These are phyloP conservation scores for Myriosclerotinia curreyana DNA, from an alignment of 2,329 filamentous ascomycete genomes.

Conservation along the genomic window DNA sequence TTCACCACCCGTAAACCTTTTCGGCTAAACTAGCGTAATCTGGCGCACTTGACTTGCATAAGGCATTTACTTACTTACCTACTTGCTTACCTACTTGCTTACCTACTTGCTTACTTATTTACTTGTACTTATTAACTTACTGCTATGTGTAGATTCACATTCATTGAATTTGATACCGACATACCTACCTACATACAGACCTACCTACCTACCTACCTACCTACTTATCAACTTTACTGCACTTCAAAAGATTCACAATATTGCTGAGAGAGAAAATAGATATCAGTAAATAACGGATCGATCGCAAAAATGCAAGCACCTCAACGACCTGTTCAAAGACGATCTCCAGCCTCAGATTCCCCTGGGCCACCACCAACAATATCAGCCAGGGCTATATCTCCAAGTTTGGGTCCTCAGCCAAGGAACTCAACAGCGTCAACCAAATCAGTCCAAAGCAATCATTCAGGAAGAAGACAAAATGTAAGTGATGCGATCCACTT, in stretches of 20 bases:
- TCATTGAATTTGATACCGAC: slow-evolving; percentile 4
- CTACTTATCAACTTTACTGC: neutral
- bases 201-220: too few relatives aligned
- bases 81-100: neutral
- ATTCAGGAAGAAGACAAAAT: slow-evolving; percentile 53
- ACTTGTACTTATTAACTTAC: too few relatives aligned
- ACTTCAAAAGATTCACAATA: neutral
- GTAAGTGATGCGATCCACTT: slow-evolving; percentile 47
- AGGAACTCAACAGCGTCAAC: slow-evolving; percentile 65
- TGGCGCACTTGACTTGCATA: slow-evolving; percentile 17
- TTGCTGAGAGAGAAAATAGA: neutral
- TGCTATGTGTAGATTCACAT: neutral
- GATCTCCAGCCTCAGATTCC: slow-evolving; percentile 61
- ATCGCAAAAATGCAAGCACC: slow-evolving; percentile 50
- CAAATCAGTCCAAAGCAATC: slow-evolving; percentile 52
- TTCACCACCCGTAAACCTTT: slow-evolving; percentile 14
- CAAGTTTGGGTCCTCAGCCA: slow-evolving; percentile 51
- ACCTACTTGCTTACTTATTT: too few relatives aligned
- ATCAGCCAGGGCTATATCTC: slow-evolving; percentile 58
- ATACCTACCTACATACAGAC: too few relatives aligned
- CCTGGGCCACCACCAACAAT: slow-evolving; percentile 53
- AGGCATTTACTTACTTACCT: slow-evolving; percentile 1
- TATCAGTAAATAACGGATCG: slow-evolving; percentile 9
- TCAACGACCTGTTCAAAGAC: slow-evolving; percentile 56
- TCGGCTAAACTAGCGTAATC: slow-evolving; percentile 18